Base-by-base conservation (phyloP, 768 basidiomycete genomes). In the Podaxis rugospora region DNA sequence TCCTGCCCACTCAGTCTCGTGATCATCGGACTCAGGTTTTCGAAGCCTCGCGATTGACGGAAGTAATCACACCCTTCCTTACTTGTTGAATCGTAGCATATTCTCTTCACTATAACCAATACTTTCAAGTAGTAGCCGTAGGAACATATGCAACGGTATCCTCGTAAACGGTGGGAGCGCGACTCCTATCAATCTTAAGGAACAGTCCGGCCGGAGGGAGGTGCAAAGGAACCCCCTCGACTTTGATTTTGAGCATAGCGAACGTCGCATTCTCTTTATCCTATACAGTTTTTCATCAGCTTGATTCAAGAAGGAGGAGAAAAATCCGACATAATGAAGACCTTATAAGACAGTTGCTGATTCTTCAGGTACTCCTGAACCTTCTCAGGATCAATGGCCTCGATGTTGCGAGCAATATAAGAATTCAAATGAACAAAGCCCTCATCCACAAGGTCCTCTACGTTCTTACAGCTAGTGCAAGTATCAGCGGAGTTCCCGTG, bases 401-500 rank as follows among this genome's bases (percentile, higher is more conserved):
- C 2, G 66, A 69, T 18, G 62, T 65, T 28, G 64, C 57, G 2
- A 61, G 61, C 56, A 55, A 80, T 71, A 2, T 61, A 70, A 2
- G 67, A 58, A 49, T 72, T 74, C 37, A 80, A 66, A 52, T 75
- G 76, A 14, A 80, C 74, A 65, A 76, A 78, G 9, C 78, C 76
- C 64, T 78, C 76, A 14, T 68, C 63, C 21, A 70, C 61, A 13
- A 69, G 55, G 36, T 70, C 66, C 3, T 51, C 62, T 36, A 72
- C 66, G 1, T 63, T 63, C 35, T 66, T 66, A 66, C 78, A 80
- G 63, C 82, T 83, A 18, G 69, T 75, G 62, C 81, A 82, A 11
- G 68, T 70, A 3, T 70, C 73, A 2, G 71, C 66, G 76, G 64
- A 75, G 76, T 58, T 70, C 66, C 62, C n/a, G n/a, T n/a, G n/a